phyloP scores from a whole-genome alignment of 306 rosid species.

The Vachellia collinsii region DNA sequence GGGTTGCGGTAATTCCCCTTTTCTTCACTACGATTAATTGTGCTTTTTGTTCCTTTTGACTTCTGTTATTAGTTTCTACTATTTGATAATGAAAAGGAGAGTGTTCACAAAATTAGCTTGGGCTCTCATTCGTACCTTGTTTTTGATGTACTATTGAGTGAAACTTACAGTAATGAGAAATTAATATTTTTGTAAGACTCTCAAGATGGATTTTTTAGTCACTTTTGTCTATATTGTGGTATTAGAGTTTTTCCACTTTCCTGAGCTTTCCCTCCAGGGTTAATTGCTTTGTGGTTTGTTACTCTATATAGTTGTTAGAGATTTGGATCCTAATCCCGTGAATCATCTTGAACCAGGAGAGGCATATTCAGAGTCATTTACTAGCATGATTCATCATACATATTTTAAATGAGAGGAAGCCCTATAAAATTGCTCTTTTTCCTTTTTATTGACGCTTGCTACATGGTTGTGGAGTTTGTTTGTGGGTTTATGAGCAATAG shows the following conservation, averaged over 20 bases:
- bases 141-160: conserved; percentile 81
- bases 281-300: conserved; percentile 74
- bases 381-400: conserved; percentile 50
- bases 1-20: conserved; percentile 63
- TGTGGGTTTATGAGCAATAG: conserved; percentile 81
- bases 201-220: conserved; percentile 65
- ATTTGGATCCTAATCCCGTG: conserved; percentile 60
- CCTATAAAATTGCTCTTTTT: conserved; percentile 84
- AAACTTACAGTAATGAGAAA: conserved; percentile 57
- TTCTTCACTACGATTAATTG: conserved; percentile 73
- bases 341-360: conserved; percentile 52
- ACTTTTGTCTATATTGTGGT: conserved; percentile 72
- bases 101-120: conserved; percentile 59
- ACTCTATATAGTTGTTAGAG: conserved; percentile 77
- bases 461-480: conserved; percentile 75
- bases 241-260: conserved; percentile 76
- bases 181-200: conserved; percentile 58
- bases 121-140: conserved; percentile 80
- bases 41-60: conserved; percentile 85
- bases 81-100: conserved; percentile 49
- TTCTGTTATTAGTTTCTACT: conserved; percentile 61
- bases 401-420: conserved; percentile 82
- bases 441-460: conserved; percentile 77
- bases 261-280: conserved; percentile 91
- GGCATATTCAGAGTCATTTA: conserved; percentile 52